These are phyloP conservation scores for Ogataea angusta DNA, from an alignment of 805 yeast species.

Conservation along the genomic window DNA sequence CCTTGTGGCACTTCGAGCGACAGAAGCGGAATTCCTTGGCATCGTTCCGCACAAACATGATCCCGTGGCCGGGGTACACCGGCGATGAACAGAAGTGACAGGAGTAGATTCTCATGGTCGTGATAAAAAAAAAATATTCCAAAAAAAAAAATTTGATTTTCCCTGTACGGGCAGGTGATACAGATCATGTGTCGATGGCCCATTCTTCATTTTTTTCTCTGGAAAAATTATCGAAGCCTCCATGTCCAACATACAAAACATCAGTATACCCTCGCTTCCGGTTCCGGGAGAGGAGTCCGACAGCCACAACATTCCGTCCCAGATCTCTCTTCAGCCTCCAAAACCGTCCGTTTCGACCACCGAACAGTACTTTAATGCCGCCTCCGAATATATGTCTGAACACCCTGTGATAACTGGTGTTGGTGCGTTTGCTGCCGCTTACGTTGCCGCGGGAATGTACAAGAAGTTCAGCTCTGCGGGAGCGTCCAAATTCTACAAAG, in stretches of 20 bases:
- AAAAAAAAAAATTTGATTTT: slow-evolving; percentile 1
- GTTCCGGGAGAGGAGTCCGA: slow-evolving; percentile 48
- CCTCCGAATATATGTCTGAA: slow-evolving; percentile 56
- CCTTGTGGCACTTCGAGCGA: slow-evolving; percentile 95
- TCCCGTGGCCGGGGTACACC: slow-evolving; percentile 91
- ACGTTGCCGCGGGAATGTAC: slow-evolving; percentile 63
- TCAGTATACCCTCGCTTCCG: slow-evolving; percentile 54
- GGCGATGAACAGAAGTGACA: slow-evolving; percentile 99
- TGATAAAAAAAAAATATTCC: slow-evolving; percentile 3
- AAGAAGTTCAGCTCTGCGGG: slow-evolving; percentile 66
- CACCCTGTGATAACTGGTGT: slow-evolving; percentile 75
- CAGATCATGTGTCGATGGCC: slow-evolving; percentile 1
- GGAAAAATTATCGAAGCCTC: slow-evolving; percentile 2
- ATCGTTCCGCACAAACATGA: slow-evolving; percentile 96
- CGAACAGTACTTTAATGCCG: slow-evolving; percentile 62
- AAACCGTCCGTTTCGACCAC: slow-evolving; percentile 9
- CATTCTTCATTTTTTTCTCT: slow-evolving; percentile 1
- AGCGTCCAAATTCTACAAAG: slow-evolving; percentile 67
- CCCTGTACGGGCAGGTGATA: not conserved
- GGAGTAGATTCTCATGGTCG: slow-evolving; percentile 73
- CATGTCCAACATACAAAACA: slow-evolving; percentile 33
- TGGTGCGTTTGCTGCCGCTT: slow-evolving; percentile 64
- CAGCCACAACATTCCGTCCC: slow-evolving; percentile 16
- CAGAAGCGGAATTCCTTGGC: slow-evolving; percentile 97
- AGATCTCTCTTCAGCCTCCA: not conserved